Base-by-base conservation (phyloP, 2,329 filamentous ascomycete genomes). In the Aspergillus pseudoviridinutans region DNA sequence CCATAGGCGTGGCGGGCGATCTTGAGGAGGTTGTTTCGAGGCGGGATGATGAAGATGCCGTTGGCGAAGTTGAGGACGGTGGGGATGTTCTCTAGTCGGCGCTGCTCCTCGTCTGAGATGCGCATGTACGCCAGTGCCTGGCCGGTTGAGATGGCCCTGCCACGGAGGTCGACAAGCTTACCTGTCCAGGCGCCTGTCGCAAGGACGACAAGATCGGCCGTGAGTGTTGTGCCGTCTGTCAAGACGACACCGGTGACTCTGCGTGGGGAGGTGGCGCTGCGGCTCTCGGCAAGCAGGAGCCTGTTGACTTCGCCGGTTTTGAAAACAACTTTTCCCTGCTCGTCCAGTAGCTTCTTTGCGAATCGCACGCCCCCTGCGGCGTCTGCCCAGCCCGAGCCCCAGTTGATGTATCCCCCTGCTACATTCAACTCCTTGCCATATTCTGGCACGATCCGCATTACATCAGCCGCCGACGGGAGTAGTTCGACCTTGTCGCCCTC, bases 131-230 rank as follows among this genome's bases (percentile, higher is more conserved):
- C 88, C 27, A 97, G 71, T 0, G 85, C 84, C 68, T 97, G 93
- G 14, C 91, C 93, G 0, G 91, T 96, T 2, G 92, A 89, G 61
- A 88, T 84, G 42, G 87, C 87, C 49, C 89, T 84, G 27, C 91
- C 90, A 50, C 87, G 80, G 0, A 97, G 79, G 72, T 96, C 89
- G 56, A 97, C 77, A 24, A 97, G 80, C 1, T 84, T 82, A 2
- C 87, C 84, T 2, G 90, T 91, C 92, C 93, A 97, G 4, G 93
- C 92, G 17, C 93, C 93, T 0, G 92, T 87, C 0, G 93, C 92
- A 2, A 96, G 81, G 55, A 97, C 80, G 35, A 90, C 87, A 7
- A 96, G 80, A 58, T 91, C 89, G 1, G 89, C 90, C 3, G 74
- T 76, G 6, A 91, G 62, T 9, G 70, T 76, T 6, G 72, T 72